These are phyloP conservation scores for Rhodamnia rubescens DNA, from an alignment of 345 rosid species.

Conservation along the genomic window DNA sequence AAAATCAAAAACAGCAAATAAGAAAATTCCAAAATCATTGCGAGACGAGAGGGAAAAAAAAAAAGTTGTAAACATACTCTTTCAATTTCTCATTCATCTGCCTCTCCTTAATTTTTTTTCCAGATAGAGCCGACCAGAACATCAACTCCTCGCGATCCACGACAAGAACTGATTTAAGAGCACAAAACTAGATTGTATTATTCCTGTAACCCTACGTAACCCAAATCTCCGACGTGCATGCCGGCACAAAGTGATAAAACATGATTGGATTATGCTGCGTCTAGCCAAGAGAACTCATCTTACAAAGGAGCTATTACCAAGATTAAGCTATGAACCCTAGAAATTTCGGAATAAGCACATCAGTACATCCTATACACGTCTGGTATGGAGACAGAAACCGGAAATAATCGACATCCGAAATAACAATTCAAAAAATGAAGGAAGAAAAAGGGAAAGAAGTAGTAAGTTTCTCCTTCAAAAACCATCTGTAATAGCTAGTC, in stretches of 20 bases:
- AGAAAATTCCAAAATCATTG: not conserved
- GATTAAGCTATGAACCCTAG: not conserved
- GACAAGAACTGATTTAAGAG: not conserved
- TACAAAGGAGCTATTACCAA: not conserved
- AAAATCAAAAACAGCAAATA: not conserved
- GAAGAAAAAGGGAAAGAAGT: not conserved
- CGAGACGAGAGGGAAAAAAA: not conserved
- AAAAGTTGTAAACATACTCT: not conserved
- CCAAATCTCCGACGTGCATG: not conserved
- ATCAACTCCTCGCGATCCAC: not conserved
- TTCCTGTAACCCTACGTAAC: not conserved
- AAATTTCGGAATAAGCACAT: not conserved
- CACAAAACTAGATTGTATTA: not conserved
- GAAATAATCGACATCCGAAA: not conserved
- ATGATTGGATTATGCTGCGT: too few species aligned
- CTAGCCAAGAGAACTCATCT: too few species aligned
- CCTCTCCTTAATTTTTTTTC: not conserved
- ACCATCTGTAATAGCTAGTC: not conserved
- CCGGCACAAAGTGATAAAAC: not conserved
- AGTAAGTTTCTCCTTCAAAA: not conserved
- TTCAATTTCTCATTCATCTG: not conserved
- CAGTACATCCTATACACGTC: not conserved
- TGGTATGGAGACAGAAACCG: not conserved
- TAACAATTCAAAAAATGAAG: not conserved
- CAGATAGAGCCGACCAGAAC: not conserved